These are phyloP conservation scores for Pichia sp. DNA, from an alignment of 1,139 yeast genomes.

Conservation along the genomic window DNA sequence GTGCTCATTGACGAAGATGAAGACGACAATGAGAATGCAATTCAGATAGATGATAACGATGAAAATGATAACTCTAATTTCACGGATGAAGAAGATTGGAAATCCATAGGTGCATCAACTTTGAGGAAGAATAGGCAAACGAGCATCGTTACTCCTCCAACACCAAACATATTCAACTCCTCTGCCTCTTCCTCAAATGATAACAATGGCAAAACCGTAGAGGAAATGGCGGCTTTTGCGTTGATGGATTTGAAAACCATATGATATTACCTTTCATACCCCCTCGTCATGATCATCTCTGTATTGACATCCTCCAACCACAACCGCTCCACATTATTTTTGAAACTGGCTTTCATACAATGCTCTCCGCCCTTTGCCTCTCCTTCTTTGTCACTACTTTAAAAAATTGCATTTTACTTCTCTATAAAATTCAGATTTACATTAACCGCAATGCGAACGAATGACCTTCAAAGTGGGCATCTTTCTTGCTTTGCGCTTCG, in stretches of 20 bases:
- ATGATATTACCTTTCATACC: too few species aligned
- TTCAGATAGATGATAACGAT: slow-evolving; percentile 3
- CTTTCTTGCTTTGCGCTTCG: too few species aligned
- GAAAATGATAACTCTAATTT: slow-evolving; percentile 6
- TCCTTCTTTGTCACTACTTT: too few species aligned
- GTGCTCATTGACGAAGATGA: slow-evolving; percentile 8
- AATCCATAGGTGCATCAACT: slow-evolving; percentile 69
- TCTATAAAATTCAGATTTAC: too few species aligned
- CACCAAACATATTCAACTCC: slow-evolving; percentile 9
- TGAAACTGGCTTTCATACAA: too few species aligned
- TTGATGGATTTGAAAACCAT: slow-evolving; percentile 49
- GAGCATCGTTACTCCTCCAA: slow-evolving; percentile 17
- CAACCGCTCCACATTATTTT: too few species aligned
- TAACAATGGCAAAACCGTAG: slow-evolving; percentile 18
- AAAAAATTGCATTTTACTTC: too few species aligned
- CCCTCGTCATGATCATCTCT: too few species aligned
- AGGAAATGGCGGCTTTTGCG: slow-evolving; percentile 56
- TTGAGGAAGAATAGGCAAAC: slow-evolving; percentile 34
- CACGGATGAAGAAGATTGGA: slow-evolving; percentile 92
- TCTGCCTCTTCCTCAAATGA: not conserved
- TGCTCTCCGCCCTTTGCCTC: too few species aligned
- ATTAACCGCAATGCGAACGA: too few species aligned
- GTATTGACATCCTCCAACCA: too few species aligned
- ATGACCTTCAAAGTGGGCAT: too few species aligned
- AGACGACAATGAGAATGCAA: slow-evolving; percentile 7